Evolutionary conservation across 768 basidiomycete species (phyloP).

Genomic region (Termitomyces sp.): DNA sequence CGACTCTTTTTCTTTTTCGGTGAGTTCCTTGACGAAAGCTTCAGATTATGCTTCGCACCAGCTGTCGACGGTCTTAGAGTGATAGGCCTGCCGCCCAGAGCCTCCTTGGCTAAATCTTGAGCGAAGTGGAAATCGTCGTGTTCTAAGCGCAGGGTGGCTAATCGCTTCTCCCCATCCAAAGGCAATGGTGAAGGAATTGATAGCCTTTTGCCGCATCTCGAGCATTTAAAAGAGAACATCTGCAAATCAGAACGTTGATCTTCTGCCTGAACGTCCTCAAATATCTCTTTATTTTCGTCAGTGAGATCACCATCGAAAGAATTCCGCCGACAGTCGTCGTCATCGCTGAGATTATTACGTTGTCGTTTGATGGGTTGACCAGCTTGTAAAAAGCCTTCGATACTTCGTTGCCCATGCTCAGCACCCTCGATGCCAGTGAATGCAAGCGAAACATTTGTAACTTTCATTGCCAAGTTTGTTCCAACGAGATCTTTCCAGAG

Average conservation of each 20-base stretch:
- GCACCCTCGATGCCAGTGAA: slow-evolving; percentile 74
- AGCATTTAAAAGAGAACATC: slow-evolving; percentile 44
- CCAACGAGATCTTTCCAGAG: slow-evolving; percentile 88
- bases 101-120: slow-evolving; percentile 56
- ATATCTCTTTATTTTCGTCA: background rate
- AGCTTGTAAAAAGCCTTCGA: slow-evolving; percentile 78
- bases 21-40: slow-evolving; percentile 8
- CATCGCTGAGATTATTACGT: slow-evolving; percentile 23
- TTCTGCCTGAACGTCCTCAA: background rate
- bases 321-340: slow-evolving; percentile 3
- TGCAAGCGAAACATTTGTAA: slow-evolving; percentile 66
- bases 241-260: slow-evolving; percentile 1
- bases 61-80: slow-evolving; percentile 9
- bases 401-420: slow-evolving; percentile 78
- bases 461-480: slow-evolving; percentile 44
- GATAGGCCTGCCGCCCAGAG: slow-evolving; percentile 15
- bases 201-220: slow-evolving; percentile 49
- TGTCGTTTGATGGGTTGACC: slow-evolving; percentile 31
- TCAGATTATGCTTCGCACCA: background rate
- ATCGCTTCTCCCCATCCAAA: slow-evolving; percentile 26
- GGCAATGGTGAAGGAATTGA: slow-evolving; percentile 20
- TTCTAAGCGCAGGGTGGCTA: slow-evolving; percentile 51
- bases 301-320: background rate
- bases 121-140: slow-evolving; percentile 92
- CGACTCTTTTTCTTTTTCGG: slow-evolving; percentile 15